A percentile compares a stretch with the other conserved stretches of the same genome.
Evolutionary conservation across 768 basidiomycete species (phyloP).

Genomic region (Porpolomopsis calyptriformis): DNA sequence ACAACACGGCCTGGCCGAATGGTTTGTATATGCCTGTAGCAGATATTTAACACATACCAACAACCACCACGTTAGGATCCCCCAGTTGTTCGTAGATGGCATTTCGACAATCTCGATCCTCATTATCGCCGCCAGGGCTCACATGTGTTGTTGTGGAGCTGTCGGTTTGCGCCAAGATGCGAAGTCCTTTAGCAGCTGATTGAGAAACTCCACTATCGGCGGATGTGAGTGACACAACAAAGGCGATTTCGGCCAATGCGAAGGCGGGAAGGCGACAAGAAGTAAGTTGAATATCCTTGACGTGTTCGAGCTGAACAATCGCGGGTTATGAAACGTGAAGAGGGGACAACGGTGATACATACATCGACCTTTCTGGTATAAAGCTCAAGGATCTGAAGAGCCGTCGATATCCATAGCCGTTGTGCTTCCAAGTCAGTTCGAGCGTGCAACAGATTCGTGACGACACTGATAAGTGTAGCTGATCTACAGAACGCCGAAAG

Average conservation of each 20-base stretch:
- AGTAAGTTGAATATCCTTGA: conserved; percentile 40
- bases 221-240: conserved; percentile 62
- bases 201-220: conserved; percentile 57
- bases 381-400: conserved; percentile 48
- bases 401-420: conserved; percentile 57
- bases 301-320: conserved; percentile 28
- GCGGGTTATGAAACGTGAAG: background rate
- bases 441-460: conserved; percentile 47
- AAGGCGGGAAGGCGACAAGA: conserved; percentile 51
- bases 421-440: conserved; percentile 52
- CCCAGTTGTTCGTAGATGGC: conserved; percentile 72
- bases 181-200: conserved; percentile 57
- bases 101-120: conserved; percentile 57
- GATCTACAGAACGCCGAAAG: conserved; percentile 22
- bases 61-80: conserved; percentile 57
- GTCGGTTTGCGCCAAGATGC: conserved; percentile 58
- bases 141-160: conserved; percentile 47
- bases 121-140: conserved; percentile 40
- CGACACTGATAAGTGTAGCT: conserved; percentile 36
- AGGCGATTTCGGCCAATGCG: conserved; percentile 59
- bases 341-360: conserved; percentile 10
- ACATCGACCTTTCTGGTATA: conserved; percentile 43
- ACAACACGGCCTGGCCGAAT: conserved; percentile 51
- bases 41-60: conserved; percentile 41
- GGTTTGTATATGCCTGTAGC: conserved; percentile 7